These are phyloP conservation scores for Herpetomonas tarakana DNA, from an alignment of 208 protist species.

Conservation along the genomic window DNA sequence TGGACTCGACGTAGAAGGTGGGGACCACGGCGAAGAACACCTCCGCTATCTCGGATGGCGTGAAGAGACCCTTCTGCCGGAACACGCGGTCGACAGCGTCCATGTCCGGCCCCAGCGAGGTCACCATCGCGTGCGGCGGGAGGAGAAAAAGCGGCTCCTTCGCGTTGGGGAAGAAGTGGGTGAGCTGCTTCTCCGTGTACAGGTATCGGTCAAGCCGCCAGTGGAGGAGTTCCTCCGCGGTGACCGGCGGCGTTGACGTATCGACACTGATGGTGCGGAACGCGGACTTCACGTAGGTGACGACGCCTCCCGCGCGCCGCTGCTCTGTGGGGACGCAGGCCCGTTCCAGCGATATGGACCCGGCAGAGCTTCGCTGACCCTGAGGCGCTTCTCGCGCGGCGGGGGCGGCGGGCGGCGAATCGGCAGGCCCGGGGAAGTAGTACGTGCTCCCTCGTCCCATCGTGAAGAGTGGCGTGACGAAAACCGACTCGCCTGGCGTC, in stretches of 20 bases:
- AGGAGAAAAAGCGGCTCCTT: slow-evolving; percentile 35
- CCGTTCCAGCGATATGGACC: too few relatives aligned
- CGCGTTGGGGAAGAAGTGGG: slow-evolving; percentile 13
- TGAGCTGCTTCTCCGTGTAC: neutral
- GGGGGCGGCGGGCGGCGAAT: too few relatives aligned
- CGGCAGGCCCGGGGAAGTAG: too few relatives aligned
- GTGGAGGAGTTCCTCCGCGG: slow-evolving; percentile 40
- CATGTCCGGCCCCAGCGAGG: slow-evolving; percentile 53
- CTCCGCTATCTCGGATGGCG: slow-evolving; percentile 68
- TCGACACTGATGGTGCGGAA: slow-evolving; percentile 10
- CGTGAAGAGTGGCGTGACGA: too few relatives aligned
- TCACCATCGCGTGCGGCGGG: slow-evolving; percentile 37
- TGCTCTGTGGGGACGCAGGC: too few relatives aligned
- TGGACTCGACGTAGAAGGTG: slow-evolving; percentile 73
- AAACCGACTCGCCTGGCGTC: too few relatives aligned
- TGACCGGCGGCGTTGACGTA: slow-evolving; percentile 34
- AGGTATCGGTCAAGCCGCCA: slow-evolving; percentile 52
- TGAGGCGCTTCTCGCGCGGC: too few relatives aligned
- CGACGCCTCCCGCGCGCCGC: too few relatives aligned
- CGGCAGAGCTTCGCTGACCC: too few relatives aligned
- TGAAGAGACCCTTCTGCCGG: slow-evolving; percentile 62
- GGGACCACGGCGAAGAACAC: slow-evolving; percentile 67
- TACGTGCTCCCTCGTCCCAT: too few relatives aligned
- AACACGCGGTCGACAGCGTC: slow-evolving; percentile 53
- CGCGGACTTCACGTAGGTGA: neutral